Percentiles rank a stretch among this genome's conserved stretches.
These are phyloP conservation scores for Chaetomium sp. DNA, from an alignment of 2,329 filamentous ascomycete species.

Conservation along the genomic window DNA sequence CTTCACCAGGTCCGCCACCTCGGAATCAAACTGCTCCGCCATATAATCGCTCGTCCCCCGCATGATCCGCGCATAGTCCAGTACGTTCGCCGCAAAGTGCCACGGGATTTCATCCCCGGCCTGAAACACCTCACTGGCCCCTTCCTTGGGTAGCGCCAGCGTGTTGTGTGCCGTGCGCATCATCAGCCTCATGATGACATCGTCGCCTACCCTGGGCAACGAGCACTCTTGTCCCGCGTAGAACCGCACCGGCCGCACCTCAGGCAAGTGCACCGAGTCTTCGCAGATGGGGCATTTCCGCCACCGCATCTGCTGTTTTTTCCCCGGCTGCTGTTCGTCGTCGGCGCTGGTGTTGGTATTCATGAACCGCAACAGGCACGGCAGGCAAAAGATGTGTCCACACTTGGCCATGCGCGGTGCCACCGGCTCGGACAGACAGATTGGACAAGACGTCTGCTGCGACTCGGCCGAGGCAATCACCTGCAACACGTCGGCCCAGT, in stretches of 20 bases:
- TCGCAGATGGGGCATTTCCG: conserved; percentile 97
- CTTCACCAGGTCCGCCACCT: conserved; percentile 64
- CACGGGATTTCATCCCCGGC: conserved; percentile 77
- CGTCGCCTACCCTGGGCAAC: conserved; percentile 73
- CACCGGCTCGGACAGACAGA: conserved; percentile 86
- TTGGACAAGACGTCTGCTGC: conserved; percentile 83
- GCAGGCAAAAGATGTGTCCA: conserved; percentile 92
- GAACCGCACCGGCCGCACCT: conserved; percentile 83
- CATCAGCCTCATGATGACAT: conserved; percentile 83
- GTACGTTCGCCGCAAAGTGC: conserved; percentile 88
- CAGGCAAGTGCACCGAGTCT: conserved; percentile 86
- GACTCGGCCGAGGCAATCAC: conserved; percentile 86
- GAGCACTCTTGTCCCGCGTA: conserved; percentile 83
- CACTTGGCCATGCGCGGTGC: conserved; percentile 96
- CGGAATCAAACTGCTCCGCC: conserved; percentile 68
- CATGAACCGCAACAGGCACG: conserved; percentile 94
- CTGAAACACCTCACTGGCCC: conserved; percentile 60
- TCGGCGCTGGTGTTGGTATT: conserved; percentile 67
- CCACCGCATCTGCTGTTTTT: conserved; percentile 58
- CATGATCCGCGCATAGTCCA: conserved; percentile 84
- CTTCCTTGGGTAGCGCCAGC: conserved; percentile 79
- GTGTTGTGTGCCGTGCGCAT: conserved; percentile 75
- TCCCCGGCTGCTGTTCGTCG: conserved; percentile 12
- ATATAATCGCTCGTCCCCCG: conserved; percentile 89
- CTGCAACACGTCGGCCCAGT: conserved; percentile 87